A percentile compares a stretch with the other conserved stretches of the same genome.
These are phyloP conservation scores for Colletotrichum echinochloae DNA, from an alignment of 2,329 filamentous ascomycete genomes.

Conservation along the genomic window DNA sequence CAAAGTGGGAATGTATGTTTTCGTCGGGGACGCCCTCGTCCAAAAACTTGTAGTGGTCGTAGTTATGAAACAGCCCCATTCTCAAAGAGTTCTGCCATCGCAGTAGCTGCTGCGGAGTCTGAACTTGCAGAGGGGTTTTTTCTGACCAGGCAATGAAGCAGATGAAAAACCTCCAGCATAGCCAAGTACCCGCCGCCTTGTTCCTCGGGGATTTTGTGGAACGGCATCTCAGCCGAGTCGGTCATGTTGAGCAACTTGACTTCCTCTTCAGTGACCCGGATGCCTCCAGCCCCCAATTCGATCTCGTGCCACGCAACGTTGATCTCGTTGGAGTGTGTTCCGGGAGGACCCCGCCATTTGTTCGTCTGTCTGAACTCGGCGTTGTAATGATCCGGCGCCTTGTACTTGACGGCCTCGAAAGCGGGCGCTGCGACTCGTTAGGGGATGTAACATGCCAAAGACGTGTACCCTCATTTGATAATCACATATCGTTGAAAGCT, in stretches of 20 bases:
- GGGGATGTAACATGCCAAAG: too few relatives aligned
- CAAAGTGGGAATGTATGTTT: slow-evolving; percentile 27
- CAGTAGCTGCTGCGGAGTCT: background rate
- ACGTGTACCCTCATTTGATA: background rate
- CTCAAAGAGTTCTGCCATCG: slow-evolving; percentile 12
- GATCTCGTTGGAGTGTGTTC: slow-evolving; percentile 26
- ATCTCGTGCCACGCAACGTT: slow-evolving; percentile 33
- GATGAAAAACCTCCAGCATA: slow-evolving; percentile 32
- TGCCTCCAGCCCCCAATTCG: slow-evolving; percentile 27
- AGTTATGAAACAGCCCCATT: slow-evolving; percentile 26
- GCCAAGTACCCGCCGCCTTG: slow-evolving; percentile 30
- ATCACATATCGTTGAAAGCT: slow-evolving; percentile 24
- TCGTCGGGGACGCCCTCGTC: slow-evolving; percentile 33
- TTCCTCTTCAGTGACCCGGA: slow-evolving; percentile 26
- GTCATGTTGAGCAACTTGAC: slow-evolving; percentile 25
- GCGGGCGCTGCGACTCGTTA: slow-evolving; percentile 7
- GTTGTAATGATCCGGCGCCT: slow-evolving; percentile 21
- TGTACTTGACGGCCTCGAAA: slow-evolving; percentile 20
- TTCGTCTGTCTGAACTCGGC: slow-evolving; percentile 33
- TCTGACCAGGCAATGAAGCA: slow-evolving; percentile 28
- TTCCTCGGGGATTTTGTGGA: slow-evolving; percentile 27
- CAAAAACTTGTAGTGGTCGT: slow-evolving; percentile 25
- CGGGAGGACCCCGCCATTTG: slow-evolving; percentile 31
- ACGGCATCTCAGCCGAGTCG: slow-evolving; percentile 25
- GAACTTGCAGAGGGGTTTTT: background rate